Base-by-base conservation (phyloP, 2,329 filamentous ascomycete species). In the Septoria petroselini region DNA sequence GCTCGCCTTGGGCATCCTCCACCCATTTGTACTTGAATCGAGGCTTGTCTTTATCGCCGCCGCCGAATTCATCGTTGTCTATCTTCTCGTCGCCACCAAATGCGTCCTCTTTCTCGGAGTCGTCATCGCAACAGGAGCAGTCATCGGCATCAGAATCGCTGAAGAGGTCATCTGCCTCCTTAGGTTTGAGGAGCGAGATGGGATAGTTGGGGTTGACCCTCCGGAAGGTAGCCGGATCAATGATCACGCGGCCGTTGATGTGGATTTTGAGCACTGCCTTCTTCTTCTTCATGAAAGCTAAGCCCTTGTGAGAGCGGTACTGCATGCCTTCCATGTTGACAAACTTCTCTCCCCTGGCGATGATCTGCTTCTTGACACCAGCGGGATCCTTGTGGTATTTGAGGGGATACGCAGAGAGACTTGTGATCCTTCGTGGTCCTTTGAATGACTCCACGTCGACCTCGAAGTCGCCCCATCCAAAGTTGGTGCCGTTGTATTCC, bases 161-260 rank as follows among this genome's bases (percentile, higher is more conserved):
- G 1, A 82, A 62, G 1, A 81, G 67, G 19, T 69, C 65, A 14
- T 68, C 67, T 19, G 81, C 77, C 50, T 59, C 52, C 59, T 86
- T 85, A 0, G 86, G 81, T 41, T 85, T 83, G 47, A 95, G 83
- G 1, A 80, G 76, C 17, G 85, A 88, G 60, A 91, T 81, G 0
- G 80, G 80, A 59, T 95, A 95, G 65, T 95, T 95, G 1, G 90
- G 87, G 58, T 93, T 88, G 67, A 91, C 87, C 27, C 88, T 81
- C 7, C 88, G 82, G 70, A 94, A 90, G 34, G 86, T 87, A 3
- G 82, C 82, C 0, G 88, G 82, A 63, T 95, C 91, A 18, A 95
- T 76, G 89, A 95, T 95, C 55, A 95, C 79, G 23, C 91, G 83
- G 14, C 89, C 86, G 55, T 90, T 88, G 67, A 95, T 85, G 63